Evolutionary conservation across 2,329 filamentous ascomycete genomes (phyloP), one percentile per base, ranked within the genome.

Genomic region (Ophiosphaerella herpotricha): DNA sequence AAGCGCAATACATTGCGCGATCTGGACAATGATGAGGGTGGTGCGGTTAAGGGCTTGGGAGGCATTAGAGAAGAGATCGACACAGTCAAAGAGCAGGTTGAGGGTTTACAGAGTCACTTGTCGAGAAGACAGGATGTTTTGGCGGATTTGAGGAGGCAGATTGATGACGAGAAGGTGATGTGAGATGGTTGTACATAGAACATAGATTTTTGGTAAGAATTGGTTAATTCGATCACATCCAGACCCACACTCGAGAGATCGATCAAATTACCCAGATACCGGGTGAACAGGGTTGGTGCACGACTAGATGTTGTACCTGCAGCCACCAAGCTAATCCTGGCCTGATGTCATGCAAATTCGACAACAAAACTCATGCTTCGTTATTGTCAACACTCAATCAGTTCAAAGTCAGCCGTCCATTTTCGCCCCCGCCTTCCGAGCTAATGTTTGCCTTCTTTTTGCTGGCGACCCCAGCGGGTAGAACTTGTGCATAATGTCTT

Each of bases 81-180:
- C 64, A 89, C 90, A 39, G 90, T 99, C n/a, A 87, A 84, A 66
- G 93, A 97, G 75, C 93, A 99, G 79, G 87, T 99, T 2, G 91
- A 97, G 59, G 91, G 92, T 1, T 74, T 99, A 59, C 91, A 96
- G 77, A 77, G 80, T 54, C 94, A 99, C 78, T 76, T 97, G 66
- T 82, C 85, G 65, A 85, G 86, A 59, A 82, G 94, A 54, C 85
- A 93, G 74, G 84, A 87, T 58, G 84, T 87, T 26, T 77, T 99
- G 64, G 85, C 88, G 40, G 88, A 90, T 71, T 70, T 97, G 70
- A 84, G 85, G 74, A 80, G 85, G 68, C 86, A 97, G 76, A 88
- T 97, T 74, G 91, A 97, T 66, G 87, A 90, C 18, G 92, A 93
- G 82, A 94, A 89, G 79, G 77, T 78, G 11, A 34, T 39, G 23